phyloP scores from a whole-genome alignment of 1,284 basidiomycete species.

The Trichosporon sp. region DNA sequence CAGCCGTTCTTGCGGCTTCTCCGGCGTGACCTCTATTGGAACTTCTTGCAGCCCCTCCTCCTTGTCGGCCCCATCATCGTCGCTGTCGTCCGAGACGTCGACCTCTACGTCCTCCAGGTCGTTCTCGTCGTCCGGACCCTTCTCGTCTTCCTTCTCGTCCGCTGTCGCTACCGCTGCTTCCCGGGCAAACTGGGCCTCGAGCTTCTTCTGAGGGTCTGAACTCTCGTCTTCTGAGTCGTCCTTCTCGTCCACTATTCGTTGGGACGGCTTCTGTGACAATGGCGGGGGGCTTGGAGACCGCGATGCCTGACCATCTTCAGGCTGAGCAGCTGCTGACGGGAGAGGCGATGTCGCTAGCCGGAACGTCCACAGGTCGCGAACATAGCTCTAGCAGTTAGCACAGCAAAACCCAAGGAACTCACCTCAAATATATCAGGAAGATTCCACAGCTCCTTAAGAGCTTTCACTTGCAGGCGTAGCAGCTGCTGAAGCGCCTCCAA shows the following conservation, averaged over 20 bases:
- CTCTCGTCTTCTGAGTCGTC: not conserved
- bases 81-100: slow-evolving; percentile 4
- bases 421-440: slow-evolving; percentile 78
- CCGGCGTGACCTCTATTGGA: not conserved
- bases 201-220: not conserved
- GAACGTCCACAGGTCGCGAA: slow-evolving; percentile 74
- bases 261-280: not conserved
- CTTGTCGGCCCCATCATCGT: slow-evolving; percentile 20
- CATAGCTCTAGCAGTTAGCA: slow-evolving; percentile 57
- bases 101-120: not conserved
- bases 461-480: slow-evolving; percentile 66
- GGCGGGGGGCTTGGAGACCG: not conserved
- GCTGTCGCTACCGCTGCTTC: not conserved
- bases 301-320: not conserved
- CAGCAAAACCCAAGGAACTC: slow-evolving; percentile 22
- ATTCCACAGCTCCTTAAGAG: slow-evolving; percentile 62
- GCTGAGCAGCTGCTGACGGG: slow-evolving; percentile 48
- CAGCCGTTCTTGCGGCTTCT: not conserved
- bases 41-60: not conserved
- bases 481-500: slow-evolving; percentile 76
- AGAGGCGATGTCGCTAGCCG: slow-evolving; percentile 57
- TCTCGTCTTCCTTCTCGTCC: not conserved
- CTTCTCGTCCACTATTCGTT: not conserved
- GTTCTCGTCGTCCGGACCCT: not conserved
- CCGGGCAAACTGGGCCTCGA: not conserved